Percentiles rank a stretch among this genome's conserved stretches.
Conservation (phyloP, 2,329 filamentous ascomycete species). For the Lanzia echinophila region DNA sequence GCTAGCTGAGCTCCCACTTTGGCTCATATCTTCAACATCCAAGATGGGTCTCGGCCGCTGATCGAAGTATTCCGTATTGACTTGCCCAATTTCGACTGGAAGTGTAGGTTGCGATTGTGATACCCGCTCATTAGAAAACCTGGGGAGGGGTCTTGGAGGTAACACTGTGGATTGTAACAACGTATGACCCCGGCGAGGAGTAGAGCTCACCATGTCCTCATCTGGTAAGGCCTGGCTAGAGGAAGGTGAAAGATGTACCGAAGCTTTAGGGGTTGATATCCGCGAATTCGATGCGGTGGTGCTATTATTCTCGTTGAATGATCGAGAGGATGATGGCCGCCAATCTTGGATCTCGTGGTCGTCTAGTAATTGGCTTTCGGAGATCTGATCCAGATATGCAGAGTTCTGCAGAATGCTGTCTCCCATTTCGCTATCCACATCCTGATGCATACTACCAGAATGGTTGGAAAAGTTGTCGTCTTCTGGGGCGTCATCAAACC, state of each 20-base stretch:
- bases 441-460: constrained; percentile 16
- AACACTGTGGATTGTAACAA: constrained; percentile 25
- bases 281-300: not conserved
- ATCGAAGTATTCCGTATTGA: not conserved
- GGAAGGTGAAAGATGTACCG: constrained; percentile 27
- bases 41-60: not conserved
- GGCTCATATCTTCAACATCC: not conserved
- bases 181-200: not conserved
- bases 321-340: constrained; percentile 17
- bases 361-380: constrained; percentile 26
- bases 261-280: constrained; percentile 46
- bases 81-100: not conserved
- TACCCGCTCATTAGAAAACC: constrained; percentile 24
- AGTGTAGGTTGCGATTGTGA: constrained; percentile 27
- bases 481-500: constrained; percentile 31
- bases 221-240: constrained; percentile 23
- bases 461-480: constrained; percentile 23
- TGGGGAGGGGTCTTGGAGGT: constrained; percentile 18
- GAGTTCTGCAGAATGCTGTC: constrained; percentile 27
- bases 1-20: constrained; percentile 9
- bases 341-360: constrained; percentile 27
- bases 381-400: constrained; percentile 28
- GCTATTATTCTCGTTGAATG: not conserved
- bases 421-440: constrained; percentile 19
- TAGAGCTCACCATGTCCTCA: not conserved